Conservation (phyloP, 345 rosid genomes). For the Rhizophora apiculata region DNA sequence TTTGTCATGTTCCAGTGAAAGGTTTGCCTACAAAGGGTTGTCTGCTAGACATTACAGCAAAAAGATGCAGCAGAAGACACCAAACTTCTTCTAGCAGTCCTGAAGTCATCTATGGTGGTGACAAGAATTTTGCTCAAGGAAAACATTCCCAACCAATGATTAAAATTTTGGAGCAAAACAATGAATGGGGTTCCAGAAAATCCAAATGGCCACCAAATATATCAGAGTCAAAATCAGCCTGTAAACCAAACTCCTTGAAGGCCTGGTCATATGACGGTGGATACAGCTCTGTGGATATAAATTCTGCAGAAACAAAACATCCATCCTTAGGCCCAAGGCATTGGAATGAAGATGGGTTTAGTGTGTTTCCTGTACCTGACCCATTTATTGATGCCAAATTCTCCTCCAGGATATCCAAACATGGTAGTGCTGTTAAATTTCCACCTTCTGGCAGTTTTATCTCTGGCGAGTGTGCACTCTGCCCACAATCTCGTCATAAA, state of each 20-base stretch:
- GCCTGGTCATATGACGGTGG: slow-evolving; percentile 39
- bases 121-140: slow-evolving; percentile 23
- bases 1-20: slow-evolving; percentile 39
- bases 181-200: slow-evolving; percentile 25
- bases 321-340: slow-evolving; percentile 21
- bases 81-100: slow-evolving; percentile 25
- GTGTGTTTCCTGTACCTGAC: slow-evolving; percentile 20
- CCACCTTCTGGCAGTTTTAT: slow-evolving; percentile 20
- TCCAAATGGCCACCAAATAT: slow-evolving; percentile 22
- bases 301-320: slow-evolving; percentile 24
- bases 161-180: slow-evolving; percentile 19
- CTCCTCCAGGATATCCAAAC: slow-evolving; percentile 12
- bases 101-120: slow-evolving; percentile 20
- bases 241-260: slow-evolving; percentile 22
- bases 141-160: slow-evolving; percentile 20
- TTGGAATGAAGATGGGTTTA: slow-evolving; percentile 23
- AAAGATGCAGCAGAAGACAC: slow-evolving; percentile 27
- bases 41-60: slow-evolving; percentile 25
- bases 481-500: slow-evolving; percentile 19
- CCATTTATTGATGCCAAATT: slow-evolving; percentile 17
- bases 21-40: slow-evolving; percentile 31
- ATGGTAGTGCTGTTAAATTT: slow-evolving; percentile 13
- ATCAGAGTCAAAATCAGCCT: slow-evolving; percentile 28
- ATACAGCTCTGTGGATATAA: slow-evolving; percentile 26
- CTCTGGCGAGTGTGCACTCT: slow-evolving; percentile 21